Conservation (phyloP, 2,329 filamentous ascomycete genomes). For the Orbilia brochopaga region DNA sequence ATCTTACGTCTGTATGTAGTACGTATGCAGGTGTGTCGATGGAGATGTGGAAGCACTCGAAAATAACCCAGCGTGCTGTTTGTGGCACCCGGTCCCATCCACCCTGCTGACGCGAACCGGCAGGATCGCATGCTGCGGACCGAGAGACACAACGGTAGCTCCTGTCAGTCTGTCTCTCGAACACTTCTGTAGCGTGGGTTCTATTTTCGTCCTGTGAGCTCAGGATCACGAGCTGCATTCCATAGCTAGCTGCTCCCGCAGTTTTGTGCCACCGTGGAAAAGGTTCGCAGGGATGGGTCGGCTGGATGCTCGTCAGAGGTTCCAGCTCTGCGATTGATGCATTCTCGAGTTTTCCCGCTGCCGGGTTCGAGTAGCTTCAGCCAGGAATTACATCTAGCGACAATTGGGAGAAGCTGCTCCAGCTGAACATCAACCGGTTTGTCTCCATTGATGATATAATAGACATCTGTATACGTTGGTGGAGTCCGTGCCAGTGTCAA, state of each 20-base stretch:
- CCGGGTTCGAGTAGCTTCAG: too few relatives aligned
- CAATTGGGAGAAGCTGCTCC: too few relatives aligned
- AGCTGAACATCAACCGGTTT: too few relatives aligned
- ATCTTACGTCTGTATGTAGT: too few relatives aligned
- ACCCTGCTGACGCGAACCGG: slow-evolving; percentile 42
- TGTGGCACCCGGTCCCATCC: slow-evolving; percentile 2
- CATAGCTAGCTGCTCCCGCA: not conserved
- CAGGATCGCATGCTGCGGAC: slow-evolving; percentile 34
- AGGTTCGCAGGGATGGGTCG: not conserved
- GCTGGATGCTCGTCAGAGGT: not conserved
- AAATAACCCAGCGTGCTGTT: not conserved
- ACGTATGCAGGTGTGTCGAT: not conserved
- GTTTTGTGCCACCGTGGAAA: slow-evolving; percentile 14
- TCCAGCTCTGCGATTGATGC: too few relatives aligned
- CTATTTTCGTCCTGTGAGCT: slow-evolving; percentile 30
- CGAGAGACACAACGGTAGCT: slow-evolving; percentile 1
- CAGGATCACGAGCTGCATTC: slow-evolving; percentile 19
- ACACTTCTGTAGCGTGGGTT: slow-evolving; percentile 48
- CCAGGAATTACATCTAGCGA: too few relatives aligned
- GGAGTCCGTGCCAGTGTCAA: too few relatives aligned
- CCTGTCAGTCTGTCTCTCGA: too few relatives aligned
- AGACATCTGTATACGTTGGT: too few relatives aligned
- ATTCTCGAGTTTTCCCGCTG: too few relatives aligned
- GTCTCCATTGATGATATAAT: too few relatives aligned
- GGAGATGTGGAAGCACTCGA: not conserved